Evolutionary conservation across 2,329 filamentous ascomycete species (phyloP), one percentile per base, ranked within the genome.

Genomic region (Aureobasidium sp.): DNA sequence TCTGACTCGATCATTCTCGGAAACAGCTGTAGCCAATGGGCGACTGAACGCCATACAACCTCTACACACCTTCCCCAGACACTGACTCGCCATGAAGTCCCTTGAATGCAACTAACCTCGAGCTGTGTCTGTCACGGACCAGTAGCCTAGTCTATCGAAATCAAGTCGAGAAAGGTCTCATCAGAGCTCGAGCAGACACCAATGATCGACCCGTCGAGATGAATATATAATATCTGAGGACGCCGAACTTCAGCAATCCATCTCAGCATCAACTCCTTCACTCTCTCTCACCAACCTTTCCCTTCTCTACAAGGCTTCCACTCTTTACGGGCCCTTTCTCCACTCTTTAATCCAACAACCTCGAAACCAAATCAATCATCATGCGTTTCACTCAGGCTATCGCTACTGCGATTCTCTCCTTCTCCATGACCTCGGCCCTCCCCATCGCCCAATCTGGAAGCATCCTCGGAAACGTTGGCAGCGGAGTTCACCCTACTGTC

Each of bases 381-480:
- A 55, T 55, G 51, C 51, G 51, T 42, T 55, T 55, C 51, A 55
- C 51, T 55, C 51, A 55, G 37, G 51, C 51, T 55, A 41, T 55
- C 12, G 51, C 51, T 36, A 55, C 37, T 36, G 51, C 51, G 17
- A 37, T 39, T 17, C 51, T 55, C 12, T 55, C 51, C 11, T 25
- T 25, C 37, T n/a, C 51, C 22, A 39, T 55, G 51, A 25, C 12
- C 37, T 41, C 51, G 15, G 51, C 51, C 20, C 20, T 55, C 25
- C 51, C 51, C 22, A 55, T 55, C 17, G 51, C 15, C 12, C 29
- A 37, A 9, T 41, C 51, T 31, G 51, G 51, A 42, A 55, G 51
- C 37, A n/a, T 55, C 14, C 51, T 55, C 25, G 51, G 51, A 29
- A 31, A 42, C 37, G 51, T 55, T 42, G 51, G 22, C 22, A 12